Base-by-base conservation (phyloP, 192 early-diverging fungal genomes). In the Linnemannia exigua region DNA sequence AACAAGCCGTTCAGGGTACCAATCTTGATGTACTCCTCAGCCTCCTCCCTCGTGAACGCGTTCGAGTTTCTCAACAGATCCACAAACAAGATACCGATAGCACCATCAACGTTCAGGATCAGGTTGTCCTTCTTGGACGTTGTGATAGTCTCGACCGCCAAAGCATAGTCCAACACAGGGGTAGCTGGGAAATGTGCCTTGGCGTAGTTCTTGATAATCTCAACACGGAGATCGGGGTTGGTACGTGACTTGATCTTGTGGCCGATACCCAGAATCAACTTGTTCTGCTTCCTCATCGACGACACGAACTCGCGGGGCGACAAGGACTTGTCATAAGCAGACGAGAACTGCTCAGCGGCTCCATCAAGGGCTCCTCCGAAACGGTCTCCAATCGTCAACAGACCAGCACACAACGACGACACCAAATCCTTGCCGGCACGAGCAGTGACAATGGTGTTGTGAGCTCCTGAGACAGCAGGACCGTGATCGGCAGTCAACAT, bases 401-500 rank as follows among this genome's bases (percentile, higher is more conserved):
- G 92, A 88, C 98, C 98, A 35, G 97, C 93, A 75, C 96, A 96
- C 69, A 99, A 92, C 20, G 97, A 98, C 58, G 97, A 98, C 66
- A 99, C 93, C 76, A 99, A 93, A 87, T 99, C 98, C 90, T 98
- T 97, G 81, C 98, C 98, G 50, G 98, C 98, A 89, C 98, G 97
- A 15, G 98, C 94, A 20, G 96, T 97, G 44, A 97, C 96, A 75
- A 96, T 96, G 31, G 96, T 95, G 91, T 95, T 96, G 87, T 94
- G 93, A 4, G 96, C 97, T 76, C 84, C 98, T 74, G 97, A 98
- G 22, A 99, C 98, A 50, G 98, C 98, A 2, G 98, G 98, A 37
- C 98, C 98, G 91, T 99, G 98, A 92, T 99, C 98, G 25, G 98
- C 98, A 7, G 98, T 99, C 83, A 99, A 92, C 98, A 99, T 99